Evolutionary conservation across 2,329 filamentous ascomycete genomes (phyloP), one percentile per base, ranked within the genome.

Genomic region (Nectriaceae sp.): DNA sequence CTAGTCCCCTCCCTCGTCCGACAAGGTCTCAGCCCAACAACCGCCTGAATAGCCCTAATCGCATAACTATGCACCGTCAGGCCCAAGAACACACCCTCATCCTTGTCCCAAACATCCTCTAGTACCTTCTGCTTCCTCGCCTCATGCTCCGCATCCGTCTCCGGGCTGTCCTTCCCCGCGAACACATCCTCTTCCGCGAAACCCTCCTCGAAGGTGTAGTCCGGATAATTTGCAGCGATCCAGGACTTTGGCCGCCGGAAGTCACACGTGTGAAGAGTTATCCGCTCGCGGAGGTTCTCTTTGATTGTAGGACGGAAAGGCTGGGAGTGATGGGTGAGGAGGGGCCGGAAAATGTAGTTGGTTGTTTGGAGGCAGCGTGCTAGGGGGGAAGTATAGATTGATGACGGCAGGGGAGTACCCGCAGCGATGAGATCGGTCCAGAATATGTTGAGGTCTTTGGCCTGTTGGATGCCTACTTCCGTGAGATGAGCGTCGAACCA

Each of bases 261-360:
- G 62, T 87, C 82, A 61, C 83, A 87, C 0, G 82, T 85, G 61
- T 86, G 83, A 45, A 77, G 71, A 8, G 79, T 82, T 48, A 83
- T 74, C 3, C 78, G 76, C 62, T 87, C 83, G 18, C 84, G 72
- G 13, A 85, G 69, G 4, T 75, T 62, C 49, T 86, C 83, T 60
- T 83, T 84, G 58, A 87, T 65, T 2, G 74, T 66, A 0, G 81
- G 80, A 5, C 63, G 66, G 52, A 82, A 82, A 0, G 70, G 68
- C 11, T 55, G 60, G 63, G 33, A 75, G 54, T 46, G 68, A 42
- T 55, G 50, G 11, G 55, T 46, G 45, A 66, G 56, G 5, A 84
- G 63, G 1, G 70, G 70, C 0, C 62, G 57, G 56, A 80, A 85
- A 5, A 78, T 76, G 3, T 79, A 63, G 21, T 70, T 67, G 1